A percentile compares a stretch with the other conserved stretches of the same genome.
These are phyloP conservation scores for Suillus fuscotomentosus DNA, from an alignment of 768 basidiomycete genomes.

Conservation along the genomic window DNA sequence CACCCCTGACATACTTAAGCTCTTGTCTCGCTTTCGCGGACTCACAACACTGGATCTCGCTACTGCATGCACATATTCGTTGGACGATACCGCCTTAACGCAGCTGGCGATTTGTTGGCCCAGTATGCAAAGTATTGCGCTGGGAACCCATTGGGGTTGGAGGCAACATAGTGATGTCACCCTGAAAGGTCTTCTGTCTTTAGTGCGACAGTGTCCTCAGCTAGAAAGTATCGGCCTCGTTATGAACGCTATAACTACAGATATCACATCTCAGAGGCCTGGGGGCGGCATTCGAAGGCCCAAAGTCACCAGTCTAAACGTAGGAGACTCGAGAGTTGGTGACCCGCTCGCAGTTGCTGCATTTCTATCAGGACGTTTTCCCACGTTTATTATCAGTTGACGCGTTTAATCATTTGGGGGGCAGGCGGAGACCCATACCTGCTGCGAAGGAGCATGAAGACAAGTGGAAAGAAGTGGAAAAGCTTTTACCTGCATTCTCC, in stretches of 20 bases:
- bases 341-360: conserved; percentile 3
- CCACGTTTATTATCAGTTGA: neutral
- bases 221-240: conserved; percentile 4
- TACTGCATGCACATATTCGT: conserved; percentile 2
- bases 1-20: conserved; percentile 1
- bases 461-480: conserved; percentile 5
- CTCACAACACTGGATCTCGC: conserved; percentile 3
- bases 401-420: conserved; percentile 1
- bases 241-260: conserved; percentile 3
- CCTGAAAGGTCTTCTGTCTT: conserved; percentile 7
- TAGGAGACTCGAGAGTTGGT: conserved; percentile 2
- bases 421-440: conserved; percentile 1
- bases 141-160: conserved; percentile 7
- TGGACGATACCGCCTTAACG: conserved; percentile 6
- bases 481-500: neutral
- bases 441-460: conserved; percentile 1
- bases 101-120: conserved; percentile 9
- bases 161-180: conserved; percentile 3
- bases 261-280: conserved; percentile 4
- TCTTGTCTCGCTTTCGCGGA: conserved; percentile 3
- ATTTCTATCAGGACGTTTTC: conserved; percentile 3
- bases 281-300: conserved; percentile 1
- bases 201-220: conserved; percentile 6
- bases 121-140: conserved; percentile 1
- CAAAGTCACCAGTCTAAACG: conserved; percentile 1